Evolutionary conservation across 2,329 filamentous ascomycete species (phyloP).

Genomic region (Hymenoscyphus albidus): DNA sequence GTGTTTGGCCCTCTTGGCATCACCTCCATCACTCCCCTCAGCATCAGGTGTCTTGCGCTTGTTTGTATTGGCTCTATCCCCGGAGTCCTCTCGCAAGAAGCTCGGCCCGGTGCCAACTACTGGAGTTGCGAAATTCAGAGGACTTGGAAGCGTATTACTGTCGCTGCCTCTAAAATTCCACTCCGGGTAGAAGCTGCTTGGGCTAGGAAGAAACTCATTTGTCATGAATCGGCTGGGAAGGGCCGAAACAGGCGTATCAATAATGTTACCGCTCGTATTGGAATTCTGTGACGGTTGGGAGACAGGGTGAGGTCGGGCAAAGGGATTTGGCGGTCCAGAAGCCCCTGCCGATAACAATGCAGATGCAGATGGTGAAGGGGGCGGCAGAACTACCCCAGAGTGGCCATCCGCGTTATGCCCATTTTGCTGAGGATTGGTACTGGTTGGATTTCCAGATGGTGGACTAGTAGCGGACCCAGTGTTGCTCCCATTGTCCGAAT

Average conservation of each 20-base stretch:
- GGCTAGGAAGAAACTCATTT: conserved; percentile 82
- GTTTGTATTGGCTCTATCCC: conserved; percentile 21
- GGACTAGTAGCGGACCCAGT: conserved; percentile 62
- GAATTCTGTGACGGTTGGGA: conserved; percentile 41
- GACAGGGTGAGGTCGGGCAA: conserved; percentile 74
- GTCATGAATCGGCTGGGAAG: conserved; percentile 88
- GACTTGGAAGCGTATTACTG: conserved; percentile 85
- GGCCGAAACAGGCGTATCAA: conserved; percentile 88
- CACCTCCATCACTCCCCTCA: conserved; percentile 24
- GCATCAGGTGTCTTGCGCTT: conserved; percentile 32
- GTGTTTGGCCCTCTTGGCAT: conserved; percentile 29
- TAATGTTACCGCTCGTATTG: conserved; percentile 42
- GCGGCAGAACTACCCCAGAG: conserved; percentile 76
- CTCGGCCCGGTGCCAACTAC: conserved; percentile 58
- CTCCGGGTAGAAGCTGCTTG: conserved; percentile 87
- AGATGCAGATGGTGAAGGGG: conserved; percentile 78
- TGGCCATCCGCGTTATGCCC: conserved; percentile 49
- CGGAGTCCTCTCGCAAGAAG: conserved; percentile 55
- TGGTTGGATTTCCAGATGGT: conserved; percentile 27
- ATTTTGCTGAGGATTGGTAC: conserved; percentile 27
- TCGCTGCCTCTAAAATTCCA: conserved; percentile 74
- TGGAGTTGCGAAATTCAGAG: conserved; percentile 88
- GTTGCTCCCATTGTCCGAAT: conserved; percentile 67
- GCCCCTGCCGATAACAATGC: conserved; percentile 86
- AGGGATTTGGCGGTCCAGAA: conserved; percentile 89